A percentile compares a stretch with the other conserved stretches of the same genome.
Conservation (phyloP, 169 alveolate species). For the Amoebophrya sp. region DNA sequence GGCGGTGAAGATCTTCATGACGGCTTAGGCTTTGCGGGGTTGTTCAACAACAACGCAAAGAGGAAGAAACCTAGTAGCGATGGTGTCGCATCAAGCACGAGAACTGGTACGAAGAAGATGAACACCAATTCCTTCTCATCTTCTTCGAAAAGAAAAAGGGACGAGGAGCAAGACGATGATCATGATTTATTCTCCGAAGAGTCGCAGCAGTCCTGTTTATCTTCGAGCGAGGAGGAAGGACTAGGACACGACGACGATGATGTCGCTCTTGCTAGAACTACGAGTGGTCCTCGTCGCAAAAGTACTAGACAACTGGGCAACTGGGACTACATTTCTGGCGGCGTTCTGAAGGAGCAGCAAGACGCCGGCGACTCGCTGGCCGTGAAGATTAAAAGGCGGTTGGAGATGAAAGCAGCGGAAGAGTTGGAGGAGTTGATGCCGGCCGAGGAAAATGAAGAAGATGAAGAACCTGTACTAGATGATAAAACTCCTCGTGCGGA, state of each 20-base stretch:
- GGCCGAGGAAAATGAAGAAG: background rate
- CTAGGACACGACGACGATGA: background rate
- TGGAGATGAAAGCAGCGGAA: background rate
- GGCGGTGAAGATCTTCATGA: too few relatives aligned
- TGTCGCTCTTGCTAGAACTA: background rate
- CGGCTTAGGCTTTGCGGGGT: background rate
- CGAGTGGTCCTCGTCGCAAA: background rate
- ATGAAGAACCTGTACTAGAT: background rate
- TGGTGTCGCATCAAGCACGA: background rate
- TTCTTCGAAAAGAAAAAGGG: too few relatives aligned
- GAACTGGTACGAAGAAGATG: too few relatives aligned
- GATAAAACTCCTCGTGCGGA: background rate
- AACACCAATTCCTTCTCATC: too few relatives aligned
- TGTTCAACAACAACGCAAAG: background rate
- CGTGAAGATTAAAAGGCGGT: background rate
- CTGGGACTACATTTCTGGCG: background rate
- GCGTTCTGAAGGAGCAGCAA: background rate
- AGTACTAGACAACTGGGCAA: background rate
- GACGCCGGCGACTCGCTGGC: conserved; percentile 19
- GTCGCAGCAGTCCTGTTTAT: background rate
- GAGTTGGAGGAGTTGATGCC: background rate
- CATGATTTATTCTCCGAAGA: background rate
- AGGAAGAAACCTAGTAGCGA: background rate
- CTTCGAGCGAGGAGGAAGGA: background rate
- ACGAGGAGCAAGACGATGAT: too few relatives aligned